Base-by-base conservation (phyloP, 2,329 filamentous ascomycete species). In the Alternaria sp. region DNA sequence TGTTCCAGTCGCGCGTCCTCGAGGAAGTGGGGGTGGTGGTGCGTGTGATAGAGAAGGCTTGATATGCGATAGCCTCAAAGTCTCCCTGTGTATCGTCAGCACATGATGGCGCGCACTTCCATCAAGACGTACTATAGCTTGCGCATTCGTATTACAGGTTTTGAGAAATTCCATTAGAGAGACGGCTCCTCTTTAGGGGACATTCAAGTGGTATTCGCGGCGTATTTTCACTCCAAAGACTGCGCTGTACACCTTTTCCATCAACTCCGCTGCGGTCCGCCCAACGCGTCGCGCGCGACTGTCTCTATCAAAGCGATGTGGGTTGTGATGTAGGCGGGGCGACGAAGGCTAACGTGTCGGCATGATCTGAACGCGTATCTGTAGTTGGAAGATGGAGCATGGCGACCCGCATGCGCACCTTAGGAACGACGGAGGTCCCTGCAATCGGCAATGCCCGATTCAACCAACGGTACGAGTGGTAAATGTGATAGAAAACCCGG, bases 151-250 rank as follows among this genome's bases (percentile, higher is more conserved):
- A 59, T 60, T 67, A 65, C 76, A 78, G 38, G 71, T 72, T 61
- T 71, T 77, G 70, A 76, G 72, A 75, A 77, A 76, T 74, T 78
- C 74, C 75, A 79, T 78, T 74, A 74, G 75, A 74, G 67, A 74
- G 68, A 66, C 63, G 38, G 65, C 59, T 52, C 61, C 70, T 67
- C 67, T 67, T 71, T 77, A 79, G 66, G 77, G 77, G 75, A 79
- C 73, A 65, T 71, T 66, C 74, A 72, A 64, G 67, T 79, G 77
- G 69, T 78, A 77, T 63, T 74, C 69, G 67, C 75, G 72, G 71
- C 68, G 70, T 65, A 73, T 65, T 57, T 75, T 69, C 69, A 76
- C 67, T 72, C 75, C 75, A 55, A 67, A 66, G 62, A 67, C 61
- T 54, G 75, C 76, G 68, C 69, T 73, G 67, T 68, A 69, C 67